phyloP scores from a whole-genome alignment of 768 basidiomycete species.

The Filobasidium wieringae region DNA sequence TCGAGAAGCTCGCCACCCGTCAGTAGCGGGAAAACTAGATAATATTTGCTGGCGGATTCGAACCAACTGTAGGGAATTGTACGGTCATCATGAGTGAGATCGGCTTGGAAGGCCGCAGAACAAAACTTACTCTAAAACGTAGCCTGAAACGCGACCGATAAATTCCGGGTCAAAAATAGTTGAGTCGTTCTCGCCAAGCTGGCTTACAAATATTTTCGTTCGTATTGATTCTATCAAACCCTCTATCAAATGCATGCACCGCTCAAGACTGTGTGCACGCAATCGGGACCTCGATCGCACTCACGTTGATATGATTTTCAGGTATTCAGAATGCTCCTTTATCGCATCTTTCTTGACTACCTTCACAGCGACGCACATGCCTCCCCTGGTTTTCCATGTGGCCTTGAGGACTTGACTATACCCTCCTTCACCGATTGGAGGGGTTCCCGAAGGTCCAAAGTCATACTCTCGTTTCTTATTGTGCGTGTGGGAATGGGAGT shows the following conservation, averaged over 20 bases:
- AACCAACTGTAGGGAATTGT: conserved; percentile 18
- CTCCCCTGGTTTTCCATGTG: conserved; percentile 1
- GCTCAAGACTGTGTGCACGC: neutral
- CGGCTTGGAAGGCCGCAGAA: neutral
- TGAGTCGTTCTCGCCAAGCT: neutral
- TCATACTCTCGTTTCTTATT: conserved; percentile 10
- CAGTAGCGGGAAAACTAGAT: conserved; percentile 22
- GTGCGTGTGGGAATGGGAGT: conserved; percentile 1
- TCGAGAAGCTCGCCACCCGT: conserved; percentile 22
- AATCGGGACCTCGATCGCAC: neutral
- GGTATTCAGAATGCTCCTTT: conserved; percentile 20
- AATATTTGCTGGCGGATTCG: conserved; percentile 19
- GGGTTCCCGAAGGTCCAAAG: neutral
- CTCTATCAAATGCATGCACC: neutral
- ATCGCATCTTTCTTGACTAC: conserved; percentile 23
- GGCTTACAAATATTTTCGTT: conserved; percentile 23
- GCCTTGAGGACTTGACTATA: conserved; percentile 12
- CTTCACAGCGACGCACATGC: conserved; percentile 16
- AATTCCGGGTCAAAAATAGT: neutral
- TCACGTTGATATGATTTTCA: conserved; percentile 16
- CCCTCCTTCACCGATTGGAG: conserved; percentile 10
- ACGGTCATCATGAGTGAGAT: neutral
- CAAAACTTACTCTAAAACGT: conserved; percentile 16
- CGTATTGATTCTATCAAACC: conserved; percentile 16
- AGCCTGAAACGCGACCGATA: conserved; percentile 5